These are phyloP conservation scores for Penicillium sp. DNA, from an alignment of 2,329 filamentous ascomycete genomes.

Conservation along the genomic window DNA sequence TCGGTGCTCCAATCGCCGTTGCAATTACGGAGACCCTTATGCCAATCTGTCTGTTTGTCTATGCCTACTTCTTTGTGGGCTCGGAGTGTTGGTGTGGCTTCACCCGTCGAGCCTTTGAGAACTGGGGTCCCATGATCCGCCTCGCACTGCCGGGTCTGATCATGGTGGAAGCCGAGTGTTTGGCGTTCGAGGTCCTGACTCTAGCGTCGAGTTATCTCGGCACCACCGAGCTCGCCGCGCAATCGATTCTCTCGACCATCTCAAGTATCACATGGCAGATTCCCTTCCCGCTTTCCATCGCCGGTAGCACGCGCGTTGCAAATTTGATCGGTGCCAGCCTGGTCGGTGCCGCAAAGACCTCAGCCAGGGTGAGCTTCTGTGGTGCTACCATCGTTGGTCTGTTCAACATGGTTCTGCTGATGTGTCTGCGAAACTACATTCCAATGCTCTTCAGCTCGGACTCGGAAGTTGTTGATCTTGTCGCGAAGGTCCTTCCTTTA, in stretches of 20 bases:
- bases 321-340: constrained; percentile 88
- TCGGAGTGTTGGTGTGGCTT: constrained; percentile 80
- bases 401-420: constrained; percentile 72
- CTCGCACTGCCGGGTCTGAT: constrained; percentile 85
- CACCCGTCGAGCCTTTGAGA: constrained; percentile 64
- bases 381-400: constrained; percentile 69
- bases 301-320: constrained; percentile 81
- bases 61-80: constrained; percentile 70
- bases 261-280: constrained; percentile 83
- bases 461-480: constrained; percentile 64
- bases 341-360: constrained; percentile 73
- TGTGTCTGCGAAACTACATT: constrained; percentile 67
- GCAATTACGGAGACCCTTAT: constrained; percentile 72
- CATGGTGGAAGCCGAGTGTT: constrained; percentile 91
- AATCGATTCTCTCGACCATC: constrained; percentile 78
- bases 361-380: constrained; percentile 71
- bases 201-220: constrained; percentile 78
- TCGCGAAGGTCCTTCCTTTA: constrained; percentile 70
- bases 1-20: constrained; percentile 77
- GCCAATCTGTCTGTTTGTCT: constrained; percentile 68
- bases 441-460: constrained; percentile 77
- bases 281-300: constrained; percentile 87
- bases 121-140: constrained; percentile 81
- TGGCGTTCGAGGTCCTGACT: constrained; percentile 89
- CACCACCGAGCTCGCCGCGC: constrained; percentile 76